phyloP scores from a whole-genome alignment of 2,329 filamentous ascomycete species.

The Emmonsiellopsis sp. region DNA sequence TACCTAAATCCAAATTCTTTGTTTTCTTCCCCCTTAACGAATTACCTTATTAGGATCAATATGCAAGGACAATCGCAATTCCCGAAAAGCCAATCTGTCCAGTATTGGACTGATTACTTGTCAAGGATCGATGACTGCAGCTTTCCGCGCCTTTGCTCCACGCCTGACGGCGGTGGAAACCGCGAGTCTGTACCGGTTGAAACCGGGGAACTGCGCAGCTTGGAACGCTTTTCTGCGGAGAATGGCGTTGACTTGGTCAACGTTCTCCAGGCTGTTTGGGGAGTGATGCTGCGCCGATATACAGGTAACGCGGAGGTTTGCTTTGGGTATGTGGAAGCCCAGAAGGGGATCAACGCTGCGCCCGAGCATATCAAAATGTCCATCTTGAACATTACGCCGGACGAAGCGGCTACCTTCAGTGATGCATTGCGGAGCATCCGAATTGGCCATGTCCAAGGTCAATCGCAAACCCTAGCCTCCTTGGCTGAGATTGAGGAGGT shows the following conservation, averaged over 20 bases:
- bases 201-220: neutral
- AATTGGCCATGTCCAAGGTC: neutral
- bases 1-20: no score
- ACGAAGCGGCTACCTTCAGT: neutral
- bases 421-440: neutral
- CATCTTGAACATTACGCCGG: neutral
- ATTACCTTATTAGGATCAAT: neutral
- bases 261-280: conserved; percentile 48
- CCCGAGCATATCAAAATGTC: neutral
- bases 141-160: neutral
- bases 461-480: neutral
- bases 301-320: conserved; percentile 28
- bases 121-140: neutral
- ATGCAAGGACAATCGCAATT: neutral
- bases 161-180: neutral
- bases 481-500: neutral
- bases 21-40: neutral
- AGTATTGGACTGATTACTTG: neutral
- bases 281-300: conserved; percentile 25
- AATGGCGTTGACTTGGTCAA: conserved; percentile 26
- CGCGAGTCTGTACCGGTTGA: neutral
- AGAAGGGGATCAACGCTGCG: neutral
- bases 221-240: conserved; percentile 7
- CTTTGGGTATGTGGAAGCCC: conserved; percentile 28
- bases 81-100: neutral